phyloP scores from a whole-genome alignment of 2,329 filamentous ascomycete species.

The Coniella lustricola region DNA sequence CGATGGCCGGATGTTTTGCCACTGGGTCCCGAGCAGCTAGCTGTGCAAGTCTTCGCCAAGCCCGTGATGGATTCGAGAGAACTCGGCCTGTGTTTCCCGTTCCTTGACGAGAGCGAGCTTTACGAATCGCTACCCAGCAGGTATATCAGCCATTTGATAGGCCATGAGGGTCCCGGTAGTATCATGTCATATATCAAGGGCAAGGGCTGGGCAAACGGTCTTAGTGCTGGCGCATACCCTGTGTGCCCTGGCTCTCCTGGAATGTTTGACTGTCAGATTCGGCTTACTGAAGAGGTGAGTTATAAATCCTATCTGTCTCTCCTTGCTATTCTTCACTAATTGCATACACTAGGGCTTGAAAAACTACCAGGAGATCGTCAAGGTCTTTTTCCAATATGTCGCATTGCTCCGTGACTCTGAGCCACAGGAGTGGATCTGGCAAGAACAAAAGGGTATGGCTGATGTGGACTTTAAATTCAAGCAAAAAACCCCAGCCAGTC shows the following conservation, averaged over 20 bases:
- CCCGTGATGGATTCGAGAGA: conserved; percentile 83
- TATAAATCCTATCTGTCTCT: neutral
- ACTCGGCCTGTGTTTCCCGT: conserved; percentile 75
- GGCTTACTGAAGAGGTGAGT: conserved; percentile 71
- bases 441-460: conserved; percentile 82
- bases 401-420: conserved; percentile 72
- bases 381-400: conserved; percentile 86
- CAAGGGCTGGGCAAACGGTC: conserved; percentile 80
- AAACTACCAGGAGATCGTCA: conserved; percentile 74
- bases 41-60: conserved; percentile 75
- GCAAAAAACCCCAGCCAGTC: conserved; percentile 83
- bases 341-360: conserved; percentile 52
- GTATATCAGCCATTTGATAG: conserved; percentile 83
- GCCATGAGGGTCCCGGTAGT: conserved; percentile 88
- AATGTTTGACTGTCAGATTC: conserved; percentile 72
- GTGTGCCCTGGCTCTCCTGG: conserved; percentile 72
- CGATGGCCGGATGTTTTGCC: conserved; percentile 47
- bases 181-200: conserved; percentile 84
- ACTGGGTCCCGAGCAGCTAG: conserved; percentile 41
- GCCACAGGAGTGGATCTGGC: conserved; percentile 87
- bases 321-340: conserved; percentile 15
- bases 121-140: conserved; percentile 76
- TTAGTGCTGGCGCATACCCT: conserved; percentile 69
- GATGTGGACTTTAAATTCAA: conserved; percentile 94
- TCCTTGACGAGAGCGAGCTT: conserved; percentile 73